A percentile compares a stretch with the other conserved stretches of the same genome.
Conservation (phyloP, 768 basidiomycete genomes). For the Trametes elegans region DNA sequence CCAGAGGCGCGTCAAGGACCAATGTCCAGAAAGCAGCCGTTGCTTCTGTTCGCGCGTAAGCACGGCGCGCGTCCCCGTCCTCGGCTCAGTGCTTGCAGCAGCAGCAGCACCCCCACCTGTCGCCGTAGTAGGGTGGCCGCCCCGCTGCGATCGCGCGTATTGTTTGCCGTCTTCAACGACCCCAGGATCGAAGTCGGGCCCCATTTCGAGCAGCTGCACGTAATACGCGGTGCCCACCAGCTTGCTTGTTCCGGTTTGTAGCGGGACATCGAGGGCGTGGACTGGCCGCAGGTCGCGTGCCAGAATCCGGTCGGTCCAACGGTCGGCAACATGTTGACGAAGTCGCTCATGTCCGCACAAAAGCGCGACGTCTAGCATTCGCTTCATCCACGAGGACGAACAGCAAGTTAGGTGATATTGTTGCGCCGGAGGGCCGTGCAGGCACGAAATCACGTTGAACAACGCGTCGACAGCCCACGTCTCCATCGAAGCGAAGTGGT, state of each 20-base stretch:
- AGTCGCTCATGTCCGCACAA: slow-evolving; percentile 29
- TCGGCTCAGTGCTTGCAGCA: background rate
- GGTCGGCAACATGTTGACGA: slow-evolving; percentile 26
- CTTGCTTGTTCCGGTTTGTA: slow-evolving; percentile 24
- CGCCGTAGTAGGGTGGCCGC: background rate
- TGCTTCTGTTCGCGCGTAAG: slow-evolving; percentile 31
- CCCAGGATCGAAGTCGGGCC: slow-evolving; percentile 21
- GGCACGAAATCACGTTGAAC: slow-evolving; percentile 27
- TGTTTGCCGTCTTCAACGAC: slow-evolving; percentile 14
- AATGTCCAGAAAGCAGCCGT: slow-evolving; percentile 36
- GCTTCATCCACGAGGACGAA: slow-evolving; percentile 31
- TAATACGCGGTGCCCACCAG: slow-evolving; percentile 38
- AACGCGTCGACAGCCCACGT: slow-evolving; percentile 39
- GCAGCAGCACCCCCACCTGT: background rate
- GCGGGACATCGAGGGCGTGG: slow-evolving; percentile 33
- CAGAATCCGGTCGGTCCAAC: slow-evolving; percentile 37
- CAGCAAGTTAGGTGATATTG: slow-evolving; percentile 25
- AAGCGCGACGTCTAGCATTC: slow-evolving; percentile 36
- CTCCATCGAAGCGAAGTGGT: slow-evolving; percentile 35
- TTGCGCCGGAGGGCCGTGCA: slow-evolving; percentile 23
- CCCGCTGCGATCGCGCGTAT: background rate
- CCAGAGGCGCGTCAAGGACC: slow-evolving; percentile 36
- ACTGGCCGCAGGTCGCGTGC: slow-evolving; percentile 29
- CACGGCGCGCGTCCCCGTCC: slow-evolving; percentile 17
- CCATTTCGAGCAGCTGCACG: slow-evolving; percentile 31